These are phyloP conservation scores for Juncus inflexus DNA, from an alignment of 176 grass and related monocot genomes.

Conservation along the genomic window DNA sequence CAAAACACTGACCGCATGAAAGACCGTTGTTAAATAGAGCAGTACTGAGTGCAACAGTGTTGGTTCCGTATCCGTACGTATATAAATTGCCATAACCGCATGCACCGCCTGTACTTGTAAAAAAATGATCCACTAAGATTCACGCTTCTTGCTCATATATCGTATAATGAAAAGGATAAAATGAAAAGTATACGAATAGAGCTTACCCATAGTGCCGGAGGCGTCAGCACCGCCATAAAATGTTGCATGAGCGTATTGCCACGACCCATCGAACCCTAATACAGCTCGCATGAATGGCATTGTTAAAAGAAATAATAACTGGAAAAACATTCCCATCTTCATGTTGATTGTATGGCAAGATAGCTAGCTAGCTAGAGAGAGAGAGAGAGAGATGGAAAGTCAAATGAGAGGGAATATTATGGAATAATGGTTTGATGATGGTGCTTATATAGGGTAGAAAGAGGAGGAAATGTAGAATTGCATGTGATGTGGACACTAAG, in stretches of 20 bases:
- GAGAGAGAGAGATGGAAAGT: slow-evolving; percentile 3
- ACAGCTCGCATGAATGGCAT: not conserved
- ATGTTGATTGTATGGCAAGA: not conserved
- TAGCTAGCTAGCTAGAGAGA: not conserved
- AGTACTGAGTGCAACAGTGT: slow-evolving; percentile 70
- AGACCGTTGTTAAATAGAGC: slow-evolving; percentile 54
- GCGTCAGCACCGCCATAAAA: slow-evolving; percentile 44
- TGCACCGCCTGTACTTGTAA: slow-evolving; percentile 42
- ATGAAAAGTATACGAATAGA: not conserved
- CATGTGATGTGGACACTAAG: slow-evolving; percentile 1
- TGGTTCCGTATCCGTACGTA: slow-evolving; percentile 63
- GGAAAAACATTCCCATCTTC: slow-evolving; percentile 12
- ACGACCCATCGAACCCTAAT: slow-evolving; percentile 18
- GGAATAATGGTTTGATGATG: not conserved
- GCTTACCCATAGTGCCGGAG: slow-evolving; percentile 42
- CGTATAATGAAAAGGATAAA: not conserved
- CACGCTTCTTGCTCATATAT: not conserved
- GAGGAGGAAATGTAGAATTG: not conserved
- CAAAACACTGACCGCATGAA: slow-evolving; percentile 74
- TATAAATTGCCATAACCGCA: slow-evolving; percentile 82
- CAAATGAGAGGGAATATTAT: not conserved
- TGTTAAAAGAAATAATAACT: slow-evolving; percentile 11
- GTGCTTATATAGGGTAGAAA: slow-evolving; percentile 11
- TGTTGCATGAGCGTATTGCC: slow-evolving; percentile 27
- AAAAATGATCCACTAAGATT: not conserved